Evolutionary conservation across 1,284 basidiomycete species (phyloP).

Genomic region (Vanrija sp.): DNA sequence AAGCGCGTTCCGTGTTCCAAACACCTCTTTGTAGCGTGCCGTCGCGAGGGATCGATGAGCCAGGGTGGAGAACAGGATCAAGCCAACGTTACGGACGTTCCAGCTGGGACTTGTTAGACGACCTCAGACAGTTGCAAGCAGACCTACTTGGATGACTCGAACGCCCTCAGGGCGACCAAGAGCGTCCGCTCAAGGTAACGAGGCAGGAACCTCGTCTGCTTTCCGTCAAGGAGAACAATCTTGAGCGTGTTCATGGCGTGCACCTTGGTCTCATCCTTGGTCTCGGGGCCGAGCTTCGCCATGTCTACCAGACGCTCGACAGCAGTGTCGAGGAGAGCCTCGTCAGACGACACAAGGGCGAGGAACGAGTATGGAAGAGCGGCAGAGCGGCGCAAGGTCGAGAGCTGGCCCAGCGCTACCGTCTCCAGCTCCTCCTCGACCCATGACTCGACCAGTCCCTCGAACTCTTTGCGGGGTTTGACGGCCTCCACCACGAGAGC

Average conservation of each 20-base stretch:
- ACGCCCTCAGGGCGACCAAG: slow-evolving; percentile 40
- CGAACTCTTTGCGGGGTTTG: slow-evolving; percentile 13
- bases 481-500: slow-evolving; percentile 34
- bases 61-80: slow-evolving; percentile 46
- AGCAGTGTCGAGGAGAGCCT: slow-evolving; percentile 30
- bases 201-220: slow-evolving; percentile 34
- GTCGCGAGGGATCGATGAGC: slow-evolving; percentile 37
- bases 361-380: slow-evolving; percentile 45
- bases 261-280: slow-evolving; percentile 41
- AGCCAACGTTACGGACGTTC: slow-evolving; percentile 48
- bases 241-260: slow-evolving; percentile 49
- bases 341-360: slow-evolving; percentile 35
- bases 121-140: neutral
- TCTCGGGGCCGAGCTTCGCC: slow-evolving; percentile 27
- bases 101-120: slow-evolving; percentile 29
- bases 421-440: slow-evolving; percentile 38
- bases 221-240: slow-evolving; percentile 45
- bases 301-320: slow-evolving; percentile 29
- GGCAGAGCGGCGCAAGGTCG: slow-evolving; percentile 46
- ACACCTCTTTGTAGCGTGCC: slow-evolving; percentile 29
- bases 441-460: slow-evolving; percentile 32
- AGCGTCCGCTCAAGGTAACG: slow-evolving; percentile 41
- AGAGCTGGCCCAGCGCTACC: slow-evolving; percentile 37
- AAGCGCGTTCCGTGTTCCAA: slow-evolving; percentile 27
- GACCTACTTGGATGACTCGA: slow-evolving; percentile 42